Conservation (phyloP, 2,329 filamentous ascomycete species). For the Lizonia empirigonia region DNA sequence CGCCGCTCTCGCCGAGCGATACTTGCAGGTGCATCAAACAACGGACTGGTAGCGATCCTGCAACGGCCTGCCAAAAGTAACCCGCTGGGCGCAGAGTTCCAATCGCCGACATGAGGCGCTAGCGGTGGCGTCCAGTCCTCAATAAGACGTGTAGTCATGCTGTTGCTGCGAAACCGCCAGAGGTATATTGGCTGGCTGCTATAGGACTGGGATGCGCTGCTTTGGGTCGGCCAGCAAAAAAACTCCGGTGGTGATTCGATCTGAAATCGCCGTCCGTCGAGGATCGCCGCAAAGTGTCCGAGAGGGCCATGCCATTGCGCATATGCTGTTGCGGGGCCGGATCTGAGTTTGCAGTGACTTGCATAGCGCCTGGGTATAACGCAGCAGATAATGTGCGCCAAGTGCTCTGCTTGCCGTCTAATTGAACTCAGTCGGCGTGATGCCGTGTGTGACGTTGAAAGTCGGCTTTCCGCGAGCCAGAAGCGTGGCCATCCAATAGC, state of each 20-base stretch:
- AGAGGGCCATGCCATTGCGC: conserved; percentile 20
- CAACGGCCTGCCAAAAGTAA: conserved; percentile 19
- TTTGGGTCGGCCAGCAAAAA: conserved; percentile 38
- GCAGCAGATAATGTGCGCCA: conserved; percentile 9
- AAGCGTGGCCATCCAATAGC: conserved; percentile 3
- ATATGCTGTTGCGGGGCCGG: conserved; percentile 38
- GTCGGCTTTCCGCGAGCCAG: not conserved
- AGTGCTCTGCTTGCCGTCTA: too few relatives aligned
- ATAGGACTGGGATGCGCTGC: conserved; percentile 29
- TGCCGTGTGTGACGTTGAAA: conserved; percentile 4
- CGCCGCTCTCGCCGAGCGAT: conserved; percentile 13
- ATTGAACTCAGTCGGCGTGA: conserved; percentile 19
- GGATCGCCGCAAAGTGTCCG: conserved; percentile 47
- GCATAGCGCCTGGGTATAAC: conserved; percentile 27
- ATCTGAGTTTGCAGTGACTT: conserved; percentile 33
- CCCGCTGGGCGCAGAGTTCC: conserved; percentile 24
- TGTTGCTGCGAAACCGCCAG: conserved; percentile 33
- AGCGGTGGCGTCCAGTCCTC: conserved; percentile 35
- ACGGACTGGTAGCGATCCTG: conserved; percentile 35
- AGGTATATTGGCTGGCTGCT: conserved; percentile 29
- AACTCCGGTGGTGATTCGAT: conserved; percentile 41
- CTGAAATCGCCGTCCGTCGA: conserved; percentile 29
- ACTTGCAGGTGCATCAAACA: conserved; percentile 32
- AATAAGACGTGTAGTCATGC: conserved; percentile 23
- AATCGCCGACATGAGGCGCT: conserved; percentile 29